Percentiles rank a stretch among this genome's conserved stretches.
Evolutionary conservation across 2,329 filamentous ascomycete genomes (phyloP).

Genomic region (Hypoxylon sp.): DNA sequence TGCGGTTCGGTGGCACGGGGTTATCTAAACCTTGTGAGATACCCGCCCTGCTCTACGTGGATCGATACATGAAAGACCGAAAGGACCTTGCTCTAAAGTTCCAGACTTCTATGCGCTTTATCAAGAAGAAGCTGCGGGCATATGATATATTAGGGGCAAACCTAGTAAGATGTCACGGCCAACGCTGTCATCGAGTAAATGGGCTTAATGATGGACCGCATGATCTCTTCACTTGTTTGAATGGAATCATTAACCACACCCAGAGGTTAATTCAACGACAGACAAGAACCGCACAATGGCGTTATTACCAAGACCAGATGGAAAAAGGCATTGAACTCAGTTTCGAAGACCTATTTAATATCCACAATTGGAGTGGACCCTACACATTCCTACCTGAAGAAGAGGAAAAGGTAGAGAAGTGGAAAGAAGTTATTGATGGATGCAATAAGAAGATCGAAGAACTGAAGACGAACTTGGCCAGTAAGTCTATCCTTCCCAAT

Average conservation of each 20-base stretch:
- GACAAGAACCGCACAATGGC: constrained; percentile 50
- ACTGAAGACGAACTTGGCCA: constrained; percentile 53
- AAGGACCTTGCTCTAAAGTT: constrained; percentile 64
- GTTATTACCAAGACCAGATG: constrained; percentile 46
- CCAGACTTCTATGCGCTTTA: constrained; percentile 53
- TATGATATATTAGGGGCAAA: constrained; percentile 42
- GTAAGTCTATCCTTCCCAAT: constrained; percentile 51
- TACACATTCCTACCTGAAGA: constrained; percentile 56
- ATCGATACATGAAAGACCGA: constrained; percentile 65
- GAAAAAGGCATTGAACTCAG: constrained; percentile 42
- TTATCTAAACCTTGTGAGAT: constrained; percentile 64
- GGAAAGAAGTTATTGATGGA: constrained; percentile 55
- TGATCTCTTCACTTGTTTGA: constrained; percentile 47
- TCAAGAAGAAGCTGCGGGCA: constrained; percentile 47
- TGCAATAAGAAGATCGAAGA: constrained; percentile 56
- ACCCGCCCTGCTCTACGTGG: constrained; percentile 67
- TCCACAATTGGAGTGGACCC: constrained; percentile 60
- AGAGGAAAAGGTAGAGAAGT: constrained; percentile 50
- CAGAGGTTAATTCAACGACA: constrained; percentile 47
- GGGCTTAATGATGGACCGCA: constrained; percentile 45
- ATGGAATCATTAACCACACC: constrained; percentile 46
- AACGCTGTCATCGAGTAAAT: constrained; percentile 45
- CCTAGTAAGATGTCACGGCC: constrained; percentile 45
- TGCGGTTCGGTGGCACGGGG: constrained; percentile 62
- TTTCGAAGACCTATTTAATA: constrained; percentile 53